Conservation (phyloP, 768 basidiomycete genomes). For the Obba rivulosa region DNA sequence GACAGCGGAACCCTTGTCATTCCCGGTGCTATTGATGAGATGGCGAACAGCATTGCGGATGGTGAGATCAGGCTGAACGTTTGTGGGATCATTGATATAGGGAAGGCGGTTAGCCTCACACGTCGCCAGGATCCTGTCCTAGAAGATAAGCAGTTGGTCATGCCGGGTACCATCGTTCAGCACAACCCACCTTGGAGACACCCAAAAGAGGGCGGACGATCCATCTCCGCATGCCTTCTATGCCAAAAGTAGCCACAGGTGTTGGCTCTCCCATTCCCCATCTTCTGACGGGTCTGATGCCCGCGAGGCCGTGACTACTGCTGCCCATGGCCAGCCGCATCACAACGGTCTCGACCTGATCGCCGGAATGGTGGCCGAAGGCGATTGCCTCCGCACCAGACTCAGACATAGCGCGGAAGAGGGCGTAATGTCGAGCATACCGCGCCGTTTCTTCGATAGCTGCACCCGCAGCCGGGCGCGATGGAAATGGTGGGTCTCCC, state of each 20-base stretch:
- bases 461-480: slow-evolving; percentile 31
- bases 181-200: slow-evolving; percentile 55
- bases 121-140: slow-evolving; percentile 81
- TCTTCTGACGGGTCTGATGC: slow-evolving; percentile 61
- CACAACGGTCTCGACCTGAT: slow-evolving; percentile 78
- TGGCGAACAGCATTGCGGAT: slow-evolving; percentile 70
- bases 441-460: slow-evolving; percentile 56
- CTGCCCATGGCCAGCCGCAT: slow-evolving; percentile 63
- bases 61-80: slow-evolving; percentile 69
- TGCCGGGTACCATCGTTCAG: background rate
- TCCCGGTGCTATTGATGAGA: slow-evolving; percentile 17
- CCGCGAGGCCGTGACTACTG: slow-evolving; percentile 50
- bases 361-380: slow-evolving; percentile 75
- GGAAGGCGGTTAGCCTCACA: slow-evolving; percentile 56
- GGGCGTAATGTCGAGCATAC: slow-evolving; percentile 46
- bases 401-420: slow-evolving; percentile 44
- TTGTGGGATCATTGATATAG: slow-evolving; percentile 66
- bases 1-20: background rate
- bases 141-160: background rate
- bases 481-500: slow-evolving; percentile 48
- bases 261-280: slow-evolving; percentile 67
- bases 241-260: slow-evolving; percentile 38
- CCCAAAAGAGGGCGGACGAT: slow-evolving; percentile 66
- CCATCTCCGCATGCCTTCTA: slow-evolving; percentile 61
- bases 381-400: slow-evolving; percentile 41